Percentiles rank a stretch among this genome's conserved stretches.
phyloP scores from a whole-genome alignment of 2,329 filamentous ascomycete genomes.

The Fusarium haematococcum region DNA sequence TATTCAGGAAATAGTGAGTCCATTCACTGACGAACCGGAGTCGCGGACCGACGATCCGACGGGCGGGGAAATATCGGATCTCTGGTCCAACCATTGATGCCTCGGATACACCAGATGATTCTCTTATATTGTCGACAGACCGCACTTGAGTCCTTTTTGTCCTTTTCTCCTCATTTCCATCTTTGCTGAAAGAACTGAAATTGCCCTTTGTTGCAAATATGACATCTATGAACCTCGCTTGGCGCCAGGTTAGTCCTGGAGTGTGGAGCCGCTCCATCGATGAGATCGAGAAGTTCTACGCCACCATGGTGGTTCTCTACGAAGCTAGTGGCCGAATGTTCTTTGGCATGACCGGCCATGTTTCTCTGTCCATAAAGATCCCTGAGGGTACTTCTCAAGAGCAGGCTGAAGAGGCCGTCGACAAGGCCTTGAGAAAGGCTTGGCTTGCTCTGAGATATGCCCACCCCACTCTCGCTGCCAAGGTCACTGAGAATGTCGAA shows the following conservation, averaged over 20 bases:
- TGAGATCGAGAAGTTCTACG: constrained; percentile 57
- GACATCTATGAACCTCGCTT: constrained; percentile 6
- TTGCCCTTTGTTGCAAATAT: neutral
- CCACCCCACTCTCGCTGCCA: constrained; percentile 50
- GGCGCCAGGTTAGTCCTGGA: constrained; percentile 43
- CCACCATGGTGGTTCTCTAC: constrained; percentile 49
- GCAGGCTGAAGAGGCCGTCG: constrained; percentile 27
- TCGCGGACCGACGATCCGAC: neutral
- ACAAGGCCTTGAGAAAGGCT: constrained; percentile 47
- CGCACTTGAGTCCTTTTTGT: neutral
- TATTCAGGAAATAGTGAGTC: neutral
- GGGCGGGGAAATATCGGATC: neutral
- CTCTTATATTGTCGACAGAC: neutral
- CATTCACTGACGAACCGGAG: neutral
- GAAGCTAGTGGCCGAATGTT: constrained; percentile 53
- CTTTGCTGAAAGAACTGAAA: neutral
- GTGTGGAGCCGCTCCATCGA: constrained; percentile 53
- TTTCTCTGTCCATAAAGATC: constrained; percentile 44
- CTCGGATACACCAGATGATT: neutral
- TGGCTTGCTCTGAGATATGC: constrained; percentile 50
- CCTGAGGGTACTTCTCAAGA: neutral
- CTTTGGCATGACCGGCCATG: constrained; percentile 56
- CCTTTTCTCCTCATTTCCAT: no score
- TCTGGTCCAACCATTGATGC: neutral
- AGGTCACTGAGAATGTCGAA: constrained; percentile 32